Base-by-base conservation (phyloP, 768 basidiomycete species). In the Serendipita sp. region DNA sequence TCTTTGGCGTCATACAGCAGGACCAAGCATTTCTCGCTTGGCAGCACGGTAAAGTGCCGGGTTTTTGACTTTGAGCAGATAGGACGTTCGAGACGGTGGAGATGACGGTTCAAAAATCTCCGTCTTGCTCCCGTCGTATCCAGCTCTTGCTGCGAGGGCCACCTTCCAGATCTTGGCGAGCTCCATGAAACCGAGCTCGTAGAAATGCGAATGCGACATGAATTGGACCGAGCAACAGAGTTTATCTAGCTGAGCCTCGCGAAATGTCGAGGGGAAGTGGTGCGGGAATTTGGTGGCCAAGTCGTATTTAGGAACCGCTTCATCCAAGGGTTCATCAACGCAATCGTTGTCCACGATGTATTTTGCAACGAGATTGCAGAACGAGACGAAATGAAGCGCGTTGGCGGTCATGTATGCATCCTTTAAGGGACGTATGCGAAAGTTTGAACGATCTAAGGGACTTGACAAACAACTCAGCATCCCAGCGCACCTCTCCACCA, bases 51-150 rank as follows among this genome's bases (percentile, higher is more conserved):
- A 58, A 7, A 3, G 17, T 0, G 53, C 22, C 53, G 28, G 16
- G 31, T 28, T 58, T 24, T 58, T 58, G 22, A 58, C 53, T n/a
- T 58, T 58, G 53, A 58, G 16, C 53, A 58, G 53, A 31, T 58
- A 58, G 9, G 53, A 58, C 24, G 53, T 33, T 31, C 53, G n/a
- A 38, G 34, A 14, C n/a, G 17, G 24, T 28, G 22, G 22, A 11
- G n/a, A 3, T 33, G 53, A 24, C 17, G 53, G 53, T 9, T 58
- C 53, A 31, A 20, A 58, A 33, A 31, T 28, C 31, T 58, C 53
- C 24, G 30, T 31, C 30, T 58, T 58, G 24, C 3, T n/a, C 7
- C 53, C 53, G n/a, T 58, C 53, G n/a, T 58, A 58, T 28, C 53
- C 53, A 28, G 30, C 30, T 28, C 53, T 22, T n/a, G 53, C 53